phyloP scores from a whole-genome alignment of 2,329 filamentous ascomycete species.

The Colletotrichum orbiculare region DNA sequence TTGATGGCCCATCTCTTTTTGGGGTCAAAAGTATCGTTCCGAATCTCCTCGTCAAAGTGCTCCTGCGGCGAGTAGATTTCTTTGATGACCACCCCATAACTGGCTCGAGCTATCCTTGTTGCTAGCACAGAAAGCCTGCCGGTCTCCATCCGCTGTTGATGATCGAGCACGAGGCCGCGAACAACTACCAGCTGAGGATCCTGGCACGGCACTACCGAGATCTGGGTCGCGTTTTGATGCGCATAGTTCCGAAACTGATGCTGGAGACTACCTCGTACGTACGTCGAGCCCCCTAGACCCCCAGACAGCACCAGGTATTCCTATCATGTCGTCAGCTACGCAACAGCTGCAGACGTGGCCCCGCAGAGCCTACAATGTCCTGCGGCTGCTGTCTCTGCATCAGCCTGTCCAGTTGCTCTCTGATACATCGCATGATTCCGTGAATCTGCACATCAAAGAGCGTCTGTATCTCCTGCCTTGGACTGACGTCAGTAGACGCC shows the following conservation, averaged over 20 bases:
- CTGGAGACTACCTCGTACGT: slow-evolving; percentile 56
- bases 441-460: slow-evolving; percentile 47
- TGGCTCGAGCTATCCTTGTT: slow-evolving; percentile 53
- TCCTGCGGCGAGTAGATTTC: slow-evolving; percentile 48
- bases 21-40: slow-evolving; percentile 46
- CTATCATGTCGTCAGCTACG: slow-evolving; percentile 40
- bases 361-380: slow-evolving; percentile 46
- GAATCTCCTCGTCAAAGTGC: slow-evolving; percentile 50
- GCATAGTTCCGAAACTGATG: slow-evolving; percentile 46
- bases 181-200: slow-evolving; percentile 67
- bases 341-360: slow-evolving; percentile 11
- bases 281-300: slow-evolving; percentile 57
- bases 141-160: slow-evolving; percentile 58
- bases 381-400: slow-evolving; percentile 43
- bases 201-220: slow-evolving; percentile 55
- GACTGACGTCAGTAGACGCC: neutral
- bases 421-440: slow-evolving; percentile 51
- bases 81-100: slow-evolving; percentile 54
- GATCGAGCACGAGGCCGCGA: slow-evolving; percentile 62
- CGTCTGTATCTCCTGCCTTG: slow-evolving; percentile 10
- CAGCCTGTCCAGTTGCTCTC: slow-evolving; percentile 54
- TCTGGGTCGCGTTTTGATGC: slow-evolving; percentile 49
- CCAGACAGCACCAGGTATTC: slow-evolving; percentile 57
- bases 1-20: slow-evolving; percentile 52
- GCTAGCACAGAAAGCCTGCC: slow-evolving; percentile 55